Evolutionary conservation across 768 basidiomycete species (phyloP).

Genomic region (Rhizopogon roseolus): DNA sequence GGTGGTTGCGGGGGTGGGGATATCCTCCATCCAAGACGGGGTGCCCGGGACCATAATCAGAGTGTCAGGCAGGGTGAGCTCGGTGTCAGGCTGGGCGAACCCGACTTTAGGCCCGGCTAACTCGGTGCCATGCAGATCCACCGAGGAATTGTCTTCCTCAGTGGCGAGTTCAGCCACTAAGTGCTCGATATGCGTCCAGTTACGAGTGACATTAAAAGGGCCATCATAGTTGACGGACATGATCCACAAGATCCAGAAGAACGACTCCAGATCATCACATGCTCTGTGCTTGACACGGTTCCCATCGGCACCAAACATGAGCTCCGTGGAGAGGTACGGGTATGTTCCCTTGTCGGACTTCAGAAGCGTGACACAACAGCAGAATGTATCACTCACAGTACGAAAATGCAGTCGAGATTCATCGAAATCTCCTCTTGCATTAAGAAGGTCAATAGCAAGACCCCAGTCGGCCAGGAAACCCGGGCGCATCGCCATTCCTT

Average conservation of each 20-base stretch:
- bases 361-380: background rate
- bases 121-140: too few relatives aligned
- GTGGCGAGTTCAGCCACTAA: background rate
- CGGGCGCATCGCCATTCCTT: background rate
- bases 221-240: background rate
- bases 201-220: background rate
- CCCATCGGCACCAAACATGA: background rate
- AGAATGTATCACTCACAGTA: background rate
- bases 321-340: background rate
- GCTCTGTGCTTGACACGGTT: background rate
- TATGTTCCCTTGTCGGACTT: background rate
- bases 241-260: background rate
- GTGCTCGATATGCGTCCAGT: background rate
- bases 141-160: too few relatives aligned
- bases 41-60: too few relatives aligned
- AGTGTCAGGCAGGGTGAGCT: too few relatives aligned
- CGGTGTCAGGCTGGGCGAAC: too few relatives aligned
- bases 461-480: background rate
- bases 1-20: too few relatives aligned
- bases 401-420: background rate
- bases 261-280: background rate
- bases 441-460: background rate
- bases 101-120: too few relatives aligned
- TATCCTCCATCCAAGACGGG: too few relatives aligned
- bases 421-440: too few relatives aligned